Evolutionary conservation across 2,329 filamentous ascomycete species (phyloP).

Genomic region (Trichoderma lentiforme): DNA sequence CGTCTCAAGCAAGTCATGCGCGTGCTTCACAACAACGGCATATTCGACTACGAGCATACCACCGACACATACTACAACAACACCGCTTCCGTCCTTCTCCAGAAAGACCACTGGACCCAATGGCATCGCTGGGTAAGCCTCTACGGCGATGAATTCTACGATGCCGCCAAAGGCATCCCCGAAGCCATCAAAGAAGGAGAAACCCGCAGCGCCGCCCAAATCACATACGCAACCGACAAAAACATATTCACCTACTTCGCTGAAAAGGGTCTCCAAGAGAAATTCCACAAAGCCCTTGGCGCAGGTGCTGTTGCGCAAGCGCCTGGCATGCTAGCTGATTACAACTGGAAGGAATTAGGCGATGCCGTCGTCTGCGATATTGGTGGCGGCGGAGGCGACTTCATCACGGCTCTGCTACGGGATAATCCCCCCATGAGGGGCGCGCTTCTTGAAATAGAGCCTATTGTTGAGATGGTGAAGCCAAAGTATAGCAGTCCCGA

Average conservation of each 20-base stretch:
- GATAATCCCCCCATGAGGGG: slow-evolving; percentile 30
- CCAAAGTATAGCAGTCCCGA: slow-evolving; percentile 26
- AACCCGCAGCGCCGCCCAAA: slow-evolving; percentile 35
- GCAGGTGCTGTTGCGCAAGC: slow-evolving; percentile 36
- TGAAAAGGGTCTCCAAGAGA: slow-evolving; percentile 30
- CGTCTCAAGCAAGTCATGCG: slow-evolving; percentile 16
- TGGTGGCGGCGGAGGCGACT: slow-evolving; percentile 39
- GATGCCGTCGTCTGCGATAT: slow-evolving; percentile 35
- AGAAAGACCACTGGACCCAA: slow-evolving; percentile 40
- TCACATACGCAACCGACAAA: slow-evolving; percentile 39
- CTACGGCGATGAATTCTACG: slow-evolving; percentile 44
- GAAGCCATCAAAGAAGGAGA: slow-evolving; percentile 24
- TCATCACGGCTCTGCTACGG: slow-evolving; percentile 36
- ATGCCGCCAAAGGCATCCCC: slow-evolving; percentile 41
- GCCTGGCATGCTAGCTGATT: slow-evolving; percentile 40
- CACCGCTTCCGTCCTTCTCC: slow-evolving; percentile 32
- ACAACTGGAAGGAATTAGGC: slow-evolving; percentile 40
- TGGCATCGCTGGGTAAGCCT: slow-evolving; percentile 44
- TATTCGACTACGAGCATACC: slow-evolving; percentile 32
- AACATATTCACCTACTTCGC: slow-evolving; percentile 40
- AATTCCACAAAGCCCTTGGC: slow-evolving; percentile 37
- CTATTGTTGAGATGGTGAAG: slow-evolving; percentile 33
- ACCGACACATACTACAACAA: slow-evolving; percentile 35
- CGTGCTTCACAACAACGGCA: slow-evolving; percentile 27
- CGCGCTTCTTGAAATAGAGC: slow-evolving; percentile 34